Percentiles rank a stretch among this genome's conserved stretches.
Conservation (phyloP, 2,329 filamentous ascomycete genomes). For the Xylariaceae sp. region DNA sequence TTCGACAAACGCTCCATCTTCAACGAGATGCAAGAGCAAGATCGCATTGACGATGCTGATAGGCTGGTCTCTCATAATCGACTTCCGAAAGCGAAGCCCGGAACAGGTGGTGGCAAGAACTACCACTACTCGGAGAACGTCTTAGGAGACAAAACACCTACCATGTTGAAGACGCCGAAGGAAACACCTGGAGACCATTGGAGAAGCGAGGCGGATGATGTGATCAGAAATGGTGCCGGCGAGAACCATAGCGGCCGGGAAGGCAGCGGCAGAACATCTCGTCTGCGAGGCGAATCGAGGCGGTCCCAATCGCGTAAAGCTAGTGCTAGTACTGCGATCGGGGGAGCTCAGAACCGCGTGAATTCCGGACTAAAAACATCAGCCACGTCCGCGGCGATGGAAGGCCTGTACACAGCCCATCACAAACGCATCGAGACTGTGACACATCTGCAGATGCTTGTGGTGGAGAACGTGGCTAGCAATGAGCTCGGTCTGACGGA, state of each 20-base stretch:
- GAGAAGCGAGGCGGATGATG: conserved; percentile 72
- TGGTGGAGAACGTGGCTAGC: conserved; percentile 85
- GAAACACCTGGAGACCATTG: conserved; percentile 53
- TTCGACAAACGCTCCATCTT: conserved; percentile 94
- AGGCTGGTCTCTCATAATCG: conserved; percentile 90
- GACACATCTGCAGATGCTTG: conserved; percentile 79
- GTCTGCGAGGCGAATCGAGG: conserved; percentile 48
- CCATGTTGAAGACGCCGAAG: conserved; percentile 30
- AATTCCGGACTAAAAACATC: conserved; percentile 45
- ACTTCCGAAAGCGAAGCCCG: conserved; percentile 55
- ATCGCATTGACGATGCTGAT: conserved; percentile 82
- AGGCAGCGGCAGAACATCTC: conserved; percentile 46
- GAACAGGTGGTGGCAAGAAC: conserved; percentile 80
- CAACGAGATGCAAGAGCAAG: conserved; percentile 84
- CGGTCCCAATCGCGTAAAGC: conserved; percentile 57
- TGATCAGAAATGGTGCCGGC: conserved; percentile 39
- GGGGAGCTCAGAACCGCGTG: conserved; percentile 21
- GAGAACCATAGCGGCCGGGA: conserved; percentile 49
- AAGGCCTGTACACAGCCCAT: conserved; percentile 50
- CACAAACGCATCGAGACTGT: conserved; percentile 59
- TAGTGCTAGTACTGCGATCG: conserved; percentile 34
- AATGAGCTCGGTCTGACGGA: conserved; percentile 83
- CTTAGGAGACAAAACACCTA: conserved; percentile 55
- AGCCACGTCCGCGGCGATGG: conserved; percentile 20
- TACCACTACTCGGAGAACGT: conserved; percentile 90